Conservation (phyloP, 345 rosid species). For the Anacardium occidentale region DNA sequence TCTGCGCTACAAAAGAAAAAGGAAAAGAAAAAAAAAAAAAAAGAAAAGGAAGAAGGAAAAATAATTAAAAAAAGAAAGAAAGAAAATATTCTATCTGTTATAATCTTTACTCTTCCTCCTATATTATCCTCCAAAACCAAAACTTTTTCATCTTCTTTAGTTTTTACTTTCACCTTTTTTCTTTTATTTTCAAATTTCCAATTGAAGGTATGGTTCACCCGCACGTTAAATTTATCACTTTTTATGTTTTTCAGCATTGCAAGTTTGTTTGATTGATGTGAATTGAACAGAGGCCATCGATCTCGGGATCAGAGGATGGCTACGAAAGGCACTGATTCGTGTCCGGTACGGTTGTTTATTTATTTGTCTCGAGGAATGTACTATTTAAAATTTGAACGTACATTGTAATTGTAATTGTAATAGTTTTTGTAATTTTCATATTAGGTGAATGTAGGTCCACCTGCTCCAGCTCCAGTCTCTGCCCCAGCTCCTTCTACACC, state of each 20-base stretch:
- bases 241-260: background rate
- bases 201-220: slow-evolving; percentile 20
- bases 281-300: slow-evolving; percentile 24
- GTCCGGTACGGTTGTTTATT: slow-evolving; percentile 29
- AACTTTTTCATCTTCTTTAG: background rate
- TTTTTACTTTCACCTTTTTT: background rate
- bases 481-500: background rate
- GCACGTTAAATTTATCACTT: background rate
- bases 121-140: background rate
- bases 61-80: background rate
- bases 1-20: background rate
- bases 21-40: background rate
- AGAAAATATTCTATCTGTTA: slow-evolving; percentile 10
- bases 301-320: slow-evolving; percentile 41
- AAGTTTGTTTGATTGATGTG: slow-evolving; percentile 8
- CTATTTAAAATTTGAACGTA: background rate
- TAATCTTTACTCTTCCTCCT: slow-evolving; percentile 21
- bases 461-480: background rate
- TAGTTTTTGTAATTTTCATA: background rate
- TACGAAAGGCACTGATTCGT: slow-evolving; percentile 44
- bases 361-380: background rate
- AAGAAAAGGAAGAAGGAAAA: background rate
- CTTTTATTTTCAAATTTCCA: background rate
- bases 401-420: slow-evolving; percentile 15
- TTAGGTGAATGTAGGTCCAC: slow-evolving; percentile 48